Evolutionary conservation across 2,329 filamentous ascomycete genomes (phyloP).

Genomic region (Xylariomycetidae sp.): DNA sequence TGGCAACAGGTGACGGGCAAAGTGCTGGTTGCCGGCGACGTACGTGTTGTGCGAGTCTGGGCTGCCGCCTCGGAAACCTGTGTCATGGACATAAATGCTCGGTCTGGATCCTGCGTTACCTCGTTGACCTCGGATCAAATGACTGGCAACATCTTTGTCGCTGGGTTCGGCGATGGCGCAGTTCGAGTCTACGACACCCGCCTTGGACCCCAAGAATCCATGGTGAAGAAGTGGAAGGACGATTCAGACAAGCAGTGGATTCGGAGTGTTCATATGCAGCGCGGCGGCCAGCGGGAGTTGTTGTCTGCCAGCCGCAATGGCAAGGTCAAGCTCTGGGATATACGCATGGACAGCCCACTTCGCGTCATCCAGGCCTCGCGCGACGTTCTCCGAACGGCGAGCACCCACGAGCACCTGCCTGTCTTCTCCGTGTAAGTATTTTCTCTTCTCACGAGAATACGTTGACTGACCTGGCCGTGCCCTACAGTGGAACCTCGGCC

Average conservation of each 20-base stretch:
- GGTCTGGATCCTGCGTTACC: slow-evolving; percentile 92
- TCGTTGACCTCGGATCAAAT: slow-evolving; percentile 96
- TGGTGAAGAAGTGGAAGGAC: slow-evolving; percentile 96
- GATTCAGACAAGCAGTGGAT: slow-evolving; percentile 84
- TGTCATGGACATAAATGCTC: slow-evolving; percentile 86
- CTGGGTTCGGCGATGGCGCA: slow-evolving; percentile 92
- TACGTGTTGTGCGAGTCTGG: slow-evolving; percentile 94
- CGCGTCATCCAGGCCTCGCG: slow-evolving; percentile 68
- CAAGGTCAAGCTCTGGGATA: slow-evolving; percentile 93
- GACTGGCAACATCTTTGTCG: slow-evolving; percentile 91
- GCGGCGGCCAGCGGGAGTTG: slow-evolving; percentile 86
- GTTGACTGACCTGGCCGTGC: slow-evolving; percentile 23
- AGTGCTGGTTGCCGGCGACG: slow-evolving; percentile 91
- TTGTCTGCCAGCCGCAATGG: slow-evolving; percentile 87
- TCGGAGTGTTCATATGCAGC: slow-evolving; percentile 92
- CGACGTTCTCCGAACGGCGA: slow-evolving; percentile 75
- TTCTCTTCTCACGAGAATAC: neutral
- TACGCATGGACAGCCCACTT: slow-evolving; percentile 75
- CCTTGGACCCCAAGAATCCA: slow-evolving; percentile 74
- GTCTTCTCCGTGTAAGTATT: slow-evolving; percentile 82
- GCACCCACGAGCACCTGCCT: slow-evolving; percentile 91
- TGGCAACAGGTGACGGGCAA: slow-evolving; percentile 98
- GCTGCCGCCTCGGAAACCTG: slow-evolving; percentile 91
- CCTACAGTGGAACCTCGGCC: slow-evolving; percentile 77
- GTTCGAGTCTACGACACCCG: slow-evolving; percentile 92